These are phyloP conservation scores for Cercospora beticola DNA, from an alignment of 2,329 filamentous ascomycete species.

Conservation along the genomic window DNA sequence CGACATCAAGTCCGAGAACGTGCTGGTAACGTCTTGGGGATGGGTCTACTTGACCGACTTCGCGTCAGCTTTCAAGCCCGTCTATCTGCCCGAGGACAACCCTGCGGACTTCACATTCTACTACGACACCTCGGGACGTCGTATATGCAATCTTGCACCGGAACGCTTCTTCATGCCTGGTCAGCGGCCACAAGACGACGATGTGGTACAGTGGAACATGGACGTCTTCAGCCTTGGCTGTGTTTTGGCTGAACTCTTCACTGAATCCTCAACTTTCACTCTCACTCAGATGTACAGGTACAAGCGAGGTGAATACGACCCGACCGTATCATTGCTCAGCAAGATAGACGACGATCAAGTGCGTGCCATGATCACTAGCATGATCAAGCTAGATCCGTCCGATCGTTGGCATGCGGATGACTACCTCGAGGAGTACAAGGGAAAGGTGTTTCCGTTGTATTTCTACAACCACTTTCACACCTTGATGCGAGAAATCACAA, in stretches of 20 bases:
- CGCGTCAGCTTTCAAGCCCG: slow-evolving; percentile 91
- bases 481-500: slow-evolving; percentile 94
- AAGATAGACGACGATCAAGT: slow-evolving; percentile 87
- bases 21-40: slow-evolving; percentile 97
- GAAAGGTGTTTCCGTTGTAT: slow-evolving; percentile 90
- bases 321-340: slow-evolving; percentile 73
- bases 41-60: slow-evolving; percentile 99
- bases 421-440: slow-evolving; percentile 87
- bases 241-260: slow-evolving; percentile 92
- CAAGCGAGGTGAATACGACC: slow-evolving; percentile 87
- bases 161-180: slow-evolving; percentile 80
- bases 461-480: slow-evolving; percentile 98
- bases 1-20: slow-evolving; percentile 98
- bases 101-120: slow-evolving; percentile 97
- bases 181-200: slow-evolving; percentile 52
- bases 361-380: slow-evolving; percentile 84
- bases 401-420: slow-evolving; percentile 91
- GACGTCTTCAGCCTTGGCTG: slow-evolving; percentile 97
- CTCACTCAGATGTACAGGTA: slow-evolving; percentile 95
- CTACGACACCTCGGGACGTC: slow-evolving; percentile 86
- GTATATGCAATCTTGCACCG: slow-evolving; percentile 92
- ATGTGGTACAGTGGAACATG: slow-evolving; percentile 74
- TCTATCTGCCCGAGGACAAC: slow-evolving; percentile 91
- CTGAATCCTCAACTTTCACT: slow-evolving; percentile 96
- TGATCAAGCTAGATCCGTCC: slow-evolving; percentile 93